Evolutionary conservation across 768 basidiomycete species (phyloP).

Genomic region (Antrodiella citrinella): DNA sequence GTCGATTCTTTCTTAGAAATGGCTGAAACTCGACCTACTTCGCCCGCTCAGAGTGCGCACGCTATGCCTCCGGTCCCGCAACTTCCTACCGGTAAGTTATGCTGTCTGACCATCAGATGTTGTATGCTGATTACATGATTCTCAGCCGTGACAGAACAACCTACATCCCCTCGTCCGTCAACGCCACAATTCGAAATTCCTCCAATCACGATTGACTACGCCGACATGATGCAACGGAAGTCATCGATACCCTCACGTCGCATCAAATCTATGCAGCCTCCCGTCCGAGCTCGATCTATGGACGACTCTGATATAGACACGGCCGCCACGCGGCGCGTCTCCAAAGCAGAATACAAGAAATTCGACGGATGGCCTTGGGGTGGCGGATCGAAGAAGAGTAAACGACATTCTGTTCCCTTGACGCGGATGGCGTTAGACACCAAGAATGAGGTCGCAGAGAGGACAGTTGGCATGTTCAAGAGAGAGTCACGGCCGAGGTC

Average conservation of each 20-base stretch:
- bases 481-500: no score
- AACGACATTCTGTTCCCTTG: background rate
- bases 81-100: background rate
- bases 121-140: no score
- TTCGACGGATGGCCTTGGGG: conserved; percentile 16
- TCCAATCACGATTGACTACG: conserved; percentile 8
- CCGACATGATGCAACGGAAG: conserved; percentile 7
- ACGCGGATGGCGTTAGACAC: background rate
- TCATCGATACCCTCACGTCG: conserved; percentile 10
- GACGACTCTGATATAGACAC: conserved; percentile 1
- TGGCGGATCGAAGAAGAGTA: background rate
- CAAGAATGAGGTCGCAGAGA: background rate
- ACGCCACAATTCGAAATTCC: conserved; percentile 11
- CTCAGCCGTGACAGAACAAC: background rate
- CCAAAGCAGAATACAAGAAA: conserved; percentile 11
- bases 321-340: conserved; percentile 8
- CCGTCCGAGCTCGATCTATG: conserved; percentile 3
- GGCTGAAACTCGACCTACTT: conserved; percentile 15
- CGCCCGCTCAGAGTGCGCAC: conserved; percentile 5
- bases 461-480: background rate
- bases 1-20: conserved; percentile 22
- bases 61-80: background rate
- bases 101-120: no score
- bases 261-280: conserved; percentile 19
- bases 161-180: background rate